phyloP scores from a whole-genome alignment of 495 filamentous ascomycete genomes.

The Xylaria sp. region DNA sequence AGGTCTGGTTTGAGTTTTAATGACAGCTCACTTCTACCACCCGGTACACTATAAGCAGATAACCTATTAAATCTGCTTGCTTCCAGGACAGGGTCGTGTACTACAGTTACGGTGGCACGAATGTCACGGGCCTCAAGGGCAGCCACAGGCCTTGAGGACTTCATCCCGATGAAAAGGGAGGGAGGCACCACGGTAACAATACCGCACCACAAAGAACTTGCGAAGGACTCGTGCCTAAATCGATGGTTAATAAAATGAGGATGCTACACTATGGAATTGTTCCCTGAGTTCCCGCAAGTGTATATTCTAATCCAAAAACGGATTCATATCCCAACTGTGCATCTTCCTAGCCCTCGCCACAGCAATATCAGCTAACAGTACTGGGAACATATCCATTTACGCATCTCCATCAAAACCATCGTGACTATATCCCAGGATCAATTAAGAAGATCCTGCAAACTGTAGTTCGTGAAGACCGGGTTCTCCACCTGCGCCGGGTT shows the following conservation, averaged over 20 bases:
- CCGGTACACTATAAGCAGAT: background rate
- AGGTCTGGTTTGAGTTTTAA: no score
- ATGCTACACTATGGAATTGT: background rate
- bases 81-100: background rate
- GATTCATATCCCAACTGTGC: background rate
- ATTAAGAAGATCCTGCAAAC: background rate
- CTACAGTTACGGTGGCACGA: background rate
- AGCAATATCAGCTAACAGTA: background rate
- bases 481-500: background rate
- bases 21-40: no score
- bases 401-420: background rate
- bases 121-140: background rate
- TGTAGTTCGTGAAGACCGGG: background rate
- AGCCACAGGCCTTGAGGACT: background rate
- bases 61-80: background rate
- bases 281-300: background rate
- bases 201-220: background rate
- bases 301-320: background rate
- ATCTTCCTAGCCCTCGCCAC: background rate
- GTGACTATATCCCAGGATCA: background rate
- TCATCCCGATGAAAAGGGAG: background rate
- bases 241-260: background rate
- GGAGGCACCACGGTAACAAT: background rate
- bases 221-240: background rate
- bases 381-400: background rate